Percentiles rank a stretch among this genome's conserved stretches.
Evolutionary conservation across 306 rosid species (phyloP).

Genomic region (Trifolium repens): DNA sequence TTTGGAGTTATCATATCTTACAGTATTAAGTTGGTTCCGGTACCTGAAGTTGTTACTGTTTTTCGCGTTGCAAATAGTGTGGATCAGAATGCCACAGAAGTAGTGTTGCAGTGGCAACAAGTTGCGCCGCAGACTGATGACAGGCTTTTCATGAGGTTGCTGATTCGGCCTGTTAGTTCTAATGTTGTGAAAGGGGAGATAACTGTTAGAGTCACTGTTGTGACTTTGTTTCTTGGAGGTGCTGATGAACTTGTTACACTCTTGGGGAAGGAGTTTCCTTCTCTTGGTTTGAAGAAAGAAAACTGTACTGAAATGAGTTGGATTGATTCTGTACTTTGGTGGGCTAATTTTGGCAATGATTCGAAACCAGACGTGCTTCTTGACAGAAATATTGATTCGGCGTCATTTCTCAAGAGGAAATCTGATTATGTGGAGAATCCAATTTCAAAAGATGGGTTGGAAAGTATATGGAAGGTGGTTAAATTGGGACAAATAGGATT

Average conservation of each 20-base stretch:
- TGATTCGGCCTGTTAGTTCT: no score
- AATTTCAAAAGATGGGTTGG: constrained; percentile 45
- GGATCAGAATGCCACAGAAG: constrained; percentile 15
- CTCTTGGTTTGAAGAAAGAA: constrained; percentile 40
- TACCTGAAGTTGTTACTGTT: constrained; percentile 37
- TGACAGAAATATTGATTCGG: constrained; percentile 25
- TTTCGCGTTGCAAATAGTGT: constrained; percentile 27
- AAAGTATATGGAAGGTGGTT: constrained; percentile 49
- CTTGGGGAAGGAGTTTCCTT: constrained; percentile 35
- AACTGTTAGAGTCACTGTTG: constrained; percentile 2
- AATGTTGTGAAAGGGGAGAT: neutral
- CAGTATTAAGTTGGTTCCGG: constrained; percentile 38
- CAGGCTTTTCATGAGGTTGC: neutral
- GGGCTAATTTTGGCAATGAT: constrained; percentile 26
- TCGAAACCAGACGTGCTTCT: constrained; percentile 47
- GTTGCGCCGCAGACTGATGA: neutral
- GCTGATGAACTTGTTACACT: constrained; percentile 28
- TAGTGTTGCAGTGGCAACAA: constrained; percentile 31
- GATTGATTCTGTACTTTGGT: constrained; percentile 48
- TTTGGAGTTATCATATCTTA: constrained; percentile 44
- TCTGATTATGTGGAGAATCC: constrained; percentile 54
- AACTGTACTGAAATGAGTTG: constrained; percentile 38
- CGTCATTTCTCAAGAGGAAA: constrained; percentile 49
- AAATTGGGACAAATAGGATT: constrained; percentile 48
- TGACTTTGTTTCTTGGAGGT: constrained; percentile 42